Conservation (phyloP, 306 rosid species). For the Ormosia semicastrata region DNA sequence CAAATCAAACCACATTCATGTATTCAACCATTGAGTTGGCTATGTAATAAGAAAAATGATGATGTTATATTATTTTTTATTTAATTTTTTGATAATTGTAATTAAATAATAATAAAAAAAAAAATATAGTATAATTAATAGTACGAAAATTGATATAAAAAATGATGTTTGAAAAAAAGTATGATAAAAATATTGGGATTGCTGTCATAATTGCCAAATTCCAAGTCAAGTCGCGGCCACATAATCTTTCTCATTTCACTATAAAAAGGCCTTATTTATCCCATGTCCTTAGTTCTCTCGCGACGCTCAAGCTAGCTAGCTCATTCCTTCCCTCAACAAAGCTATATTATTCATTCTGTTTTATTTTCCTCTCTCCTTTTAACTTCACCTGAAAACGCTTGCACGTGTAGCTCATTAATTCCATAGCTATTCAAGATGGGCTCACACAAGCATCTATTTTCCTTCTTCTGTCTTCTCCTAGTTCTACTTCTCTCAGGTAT, state of each 20-base stretch:
- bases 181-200: too few relatives aligned
- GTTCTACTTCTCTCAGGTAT: constrained; percentile 17
- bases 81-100: too few relatives aligned
- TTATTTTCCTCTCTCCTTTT: neutral
- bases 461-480: neutral
- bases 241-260: neutral
- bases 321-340: neutral
- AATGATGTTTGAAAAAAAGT: too few relatives aligned
- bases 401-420: neutral
- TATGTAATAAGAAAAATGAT: too few relatives aligned
- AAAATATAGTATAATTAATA: too few relatives aligned
- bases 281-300: neutral
- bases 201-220: neutral
- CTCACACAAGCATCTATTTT: neutral
- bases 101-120: too few relatives aligned
- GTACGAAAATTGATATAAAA: too few relatives aligned
- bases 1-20: neutral
- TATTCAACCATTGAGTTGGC: too few relatives aligned
- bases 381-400: neutral
- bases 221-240: neutral
- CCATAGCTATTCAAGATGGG: neutral
- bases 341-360: too few relatives aligned
- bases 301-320: neutral
- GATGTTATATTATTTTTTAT: too few relatives aligned
- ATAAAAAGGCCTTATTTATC: neutral